Evolutionary conservation across 2,329 filamentous ascomycete genomes (phyloP), one percentile per base, ranked within the genome.

Genomic region (Alternaria brassicicola): DNA sequence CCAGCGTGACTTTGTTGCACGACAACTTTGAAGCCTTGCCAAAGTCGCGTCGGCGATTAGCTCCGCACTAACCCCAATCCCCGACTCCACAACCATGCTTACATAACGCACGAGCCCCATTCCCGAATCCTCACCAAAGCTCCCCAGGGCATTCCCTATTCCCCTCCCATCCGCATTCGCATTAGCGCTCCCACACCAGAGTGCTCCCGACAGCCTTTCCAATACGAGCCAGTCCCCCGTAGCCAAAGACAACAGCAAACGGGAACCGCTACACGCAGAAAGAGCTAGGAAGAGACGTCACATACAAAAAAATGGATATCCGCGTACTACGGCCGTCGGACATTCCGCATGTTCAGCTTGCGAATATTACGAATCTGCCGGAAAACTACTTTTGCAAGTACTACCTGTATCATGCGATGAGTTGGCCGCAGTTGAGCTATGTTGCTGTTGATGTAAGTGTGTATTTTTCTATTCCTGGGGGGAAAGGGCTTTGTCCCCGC

Each of bases 361-460:
- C 94, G 76, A 98, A 99, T 84, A 93, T 99, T 77, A 96, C 96
- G 78, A 99, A 99, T 83, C 86, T 99, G 52, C 95, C 95, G 66
- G 95, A 99, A 81, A 99, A 99, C 85, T 99, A 99, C 86, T 98
- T 98, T 79, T 91, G 97, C 81, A 99, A 99, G 86, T 99, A 99
- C 85, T 99, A 99, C 83, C 88, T 99, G 74, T 99, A 99, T 86
- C 95, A 99, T 81, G 93, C 94, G 15, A 88, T 98, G 67, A 96
- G 93, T 70, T 99, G 95, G 95, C 95, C 95, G 43, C 94, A 98
- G 81, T 88, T 99, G 66, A 94, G 90, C 80, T 98, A 93, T 80
- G 94, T 99, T 56, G 95, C 95, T 69, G 93, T 99, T 71, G 94
- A 98, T 78, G 81, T 83, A 66, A 72, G 79, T 77, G 39, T 49